Evolutionary conservation across 2,329 filamentous ascomycete species (phyloP).

Genomic region (Diplodia corticola): DNA sequence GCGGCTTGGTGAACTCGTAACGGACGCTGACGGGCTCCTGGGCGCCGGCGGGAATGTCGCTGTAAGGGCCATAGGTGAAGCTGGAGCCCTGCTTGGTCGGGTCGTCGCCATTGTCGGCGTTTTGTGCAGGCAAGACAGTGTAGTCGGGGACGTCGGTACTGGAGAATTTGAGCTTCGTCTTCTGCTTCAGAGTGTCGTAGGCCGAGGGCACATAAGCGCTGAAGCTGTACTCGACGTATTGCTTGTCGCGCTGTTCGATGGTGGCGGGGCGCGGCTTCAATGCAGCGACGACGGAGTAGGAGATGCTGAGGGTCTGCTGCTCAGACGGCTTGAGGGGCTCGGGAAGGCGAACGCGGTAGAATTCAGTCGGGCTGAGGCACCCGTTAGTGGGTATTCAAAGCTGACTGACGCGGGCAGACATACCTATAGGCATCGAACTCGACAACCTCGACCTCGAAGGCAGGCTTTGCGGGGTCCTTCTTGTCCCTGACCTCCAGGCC

Average conservation of each 20-base stretch:
- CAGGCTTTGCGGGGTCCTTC: conserved; percentile 68
- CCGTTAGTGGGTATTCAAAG: conserved; percentile 27
- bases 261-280: conserved; percentile 76
- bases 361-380: conserved; percentile 58
- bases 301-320: conserved; percentile 85
- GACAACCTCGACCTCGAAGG: conserved; percentile 69
- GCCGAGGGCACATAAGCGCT: conserved; percentile 81
- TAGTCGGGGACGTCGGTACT: conserved; percentile 79
- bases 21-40: conserved; percentile 72
- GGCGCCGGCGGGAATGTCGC: conserved; percentile 76
- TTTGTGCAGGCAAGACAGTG: conserved; percentile 66
- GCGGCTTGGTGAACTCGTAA: conserved; percentile 93
- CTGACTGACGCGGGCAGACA: neutral
- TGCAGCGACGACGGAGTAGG: conserved; percentile 77
- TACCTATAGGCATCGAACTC: conserved; percentile 59
- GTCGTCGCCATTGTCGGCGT: conserved; percentile 62
- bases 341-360: conserved; percentile 80
- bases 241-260: conserved; percentile 81
- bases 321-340: conserved; percentile 71
- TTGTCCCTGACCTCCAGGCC: conserved; percentile 91
- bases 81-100: conserved; percentile 82
- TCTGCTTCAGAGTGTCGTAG: conserved; percentile 87
- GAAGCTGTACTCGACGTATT: conserved; percentile 84
- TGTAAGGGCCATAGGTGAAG: conserved; percentile 88
- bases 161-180: conserved; percentile 92